These are phyloP conservation scores for Lycium ferocissimum DNA, from an alignment of 257 asterid genomes.

Conservation along the genomic window DNA sequence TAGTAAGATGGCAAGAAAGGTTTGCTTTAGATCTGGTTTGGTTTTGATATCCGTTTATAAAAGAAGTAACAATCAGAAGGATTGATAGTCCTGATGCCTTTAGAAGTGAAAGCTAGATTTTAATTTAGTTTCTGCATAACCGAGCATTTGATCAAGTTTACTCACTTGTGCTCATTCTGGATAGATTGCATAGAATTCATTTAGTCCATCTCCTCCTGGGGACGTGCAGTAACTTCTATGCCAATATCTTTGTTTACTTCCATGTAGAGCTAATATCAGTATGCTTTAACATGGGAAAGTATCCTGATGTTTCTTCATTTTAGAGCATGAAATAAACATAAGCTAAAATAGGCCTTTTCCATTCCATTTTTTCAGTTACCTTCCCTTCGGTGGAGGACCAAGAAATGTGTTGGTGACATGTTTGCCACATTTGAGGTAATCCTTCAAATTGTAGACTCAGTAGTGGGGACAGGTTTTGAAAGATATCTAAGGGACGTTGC, in stretches of 20 bases:
- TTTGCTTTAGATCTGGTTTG: not conserved
- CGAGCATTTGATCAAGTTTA: not conserved
- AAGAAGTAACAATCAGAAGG: not conserved
- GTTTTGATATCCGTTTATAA: not conserved
- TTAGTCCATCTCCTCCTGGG: not conserved
- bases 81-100: constrained; percentile 1
- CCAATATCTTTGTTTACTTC: not conserved
- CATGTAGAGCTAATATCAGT: not conserved
- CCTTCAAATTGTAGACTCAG: constrained; percentile 25
- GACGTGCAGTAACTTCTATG: not conserved
- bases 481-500: no score
- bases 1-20: not conserved
- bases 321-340: not conserved
- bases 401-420: constrained; percentile 98
- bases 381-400: constrained; percentile 99
- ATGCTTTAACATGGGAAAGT: constrained; percentile 16
- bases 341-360: not conserved
- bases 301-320: not conserved
- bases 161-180: constrained; percentile 11
- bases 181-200: not conserved
- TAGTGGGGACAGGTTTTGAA: no score
- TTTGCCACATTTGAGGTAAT: constrained; percentile 94
- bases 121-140: not conserved
- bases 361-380: constrained; percentile 60
- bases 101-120: not conserved